Evolutionary conservation across 2,329 filamentous ascomycete species (phyloP).

Genomic region (Colletotrichum abscissum): DNA sequence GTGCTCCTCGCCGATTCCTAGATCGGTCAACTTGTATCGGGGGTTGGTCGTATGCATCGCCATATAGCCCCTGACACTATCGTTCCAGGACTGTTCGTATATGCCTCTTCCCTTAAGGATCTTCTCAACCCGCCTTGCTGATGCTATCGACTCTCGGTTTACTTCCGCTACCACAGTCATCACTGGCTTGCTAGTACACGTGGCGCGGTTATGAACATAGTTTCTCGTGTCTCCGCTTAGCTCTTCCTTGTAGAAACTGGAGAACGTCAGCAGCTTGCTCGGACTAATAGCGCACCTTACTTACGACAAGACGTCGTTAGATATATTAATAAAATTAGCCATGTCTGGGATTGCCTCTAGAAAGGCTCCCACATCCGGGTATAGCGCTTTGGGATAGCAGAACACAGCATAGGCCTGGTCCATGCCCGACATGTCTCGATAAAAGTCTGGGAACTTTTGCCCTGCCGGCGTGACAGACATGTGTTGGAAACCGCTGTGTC

Average conservation of each 20-base stretch:
- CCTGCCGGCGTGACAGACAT: conserved; percentile 31
- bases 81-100: conserved; percentile 36
- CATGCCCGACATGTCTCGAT: conserved; percentile 38
- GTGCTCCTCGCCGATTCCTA: conserved; percentile 36
- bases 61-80: conserved; percentile 37
- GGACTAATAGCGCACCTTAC: neutral
- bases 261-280: neutral
- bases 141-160: conserved; percentile 29
- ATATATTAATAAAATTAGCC: conserved; percentile 38
- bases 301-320: conserved; percentile 40
- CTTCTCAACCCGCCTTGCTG: conserved; percentile 26
- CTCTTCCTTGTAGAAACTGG: conserved; percentile 39
- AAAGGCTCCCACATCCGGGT: conserved; percentile 34
- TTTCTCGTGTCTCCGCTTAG: conserved; percentile 36
- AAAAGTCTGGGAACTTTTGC: conserved; percentile 37
- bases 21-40: conserved; percentile 36
- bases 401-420: conserved; percentile 38
- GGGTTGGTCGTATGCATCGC: conserved; percentile 39
- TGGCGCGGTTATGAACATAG: conserved; percentile 37
- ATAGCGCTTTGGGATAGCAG: conserved; percentile 38
- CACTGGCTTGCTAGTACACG: conserved; percentile 16
- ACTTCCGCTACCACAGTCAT: conserved; percentile 28
- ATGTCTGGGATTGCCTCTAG: conserved; percentile 39
- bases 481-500: conserved; percentile 37
- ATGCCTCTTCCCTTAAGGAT: conserved; percentile 36